Evolutionary conservation across 2,329 filamentous ascomycete genomes (phyloP), one percentile per base, ranked within the genome.

Genomic region (Pezicula radicicola): DNA sequence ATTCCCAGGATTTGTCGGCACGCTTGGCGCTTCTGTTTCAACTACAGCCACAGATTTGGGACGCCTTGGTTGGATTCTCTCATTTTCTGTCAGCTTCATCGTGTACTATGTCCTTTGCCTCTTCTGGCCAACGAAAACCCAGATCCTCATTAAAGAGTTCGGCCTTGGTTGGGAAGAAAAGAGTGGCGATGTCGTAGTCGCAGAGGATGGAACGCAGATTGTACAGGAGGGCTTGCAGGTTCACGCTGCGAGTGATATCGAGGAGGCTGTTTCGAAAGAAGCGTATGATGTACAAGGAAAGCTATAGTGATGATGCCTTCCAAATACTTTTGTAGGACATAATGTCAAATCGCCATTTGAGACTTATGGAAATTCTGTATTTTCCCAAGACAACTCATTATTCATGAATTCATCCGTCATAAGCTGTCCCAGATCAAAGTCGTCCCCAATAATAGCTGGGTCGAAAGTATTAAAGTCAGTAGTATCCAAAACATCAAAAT

Each of bases 121-220:
- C 21, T 44, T 73, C 18, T 72, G 69, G 67, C 70, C 70, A 21
- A 72, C 70, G 3, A 33, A 56, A 18, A 70, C 69, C 39, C 68
- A 70, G 54, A 67, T 56, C 30, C 36, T 67, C 3, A 62, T 71
- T 42, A 66, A 63, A 47, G 60, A 70, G 53, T 61, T 65, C 59
- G 65, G 61, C 3, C 55, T 69, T 5, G 49, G 55, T 3, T 70
- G 58, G 60, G 63, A 65, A 50, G 56, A 60, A 21, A 43, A 56
- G 37, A 53, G 50, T 33, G 50, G 53, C 12, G 60, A 61, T 46
- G 33, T 48, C 12, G 41, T 62, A 19, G n/a, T 61, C 27, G 62
- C 62, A 13, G 53, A 53, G 25, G 62, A 63, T 51, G 59, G 62
- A 13, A 63, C 60, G n/a, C 49, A 56, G 28, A 60, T 62, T 46